phyloP scores from a whole-genome alignment of 495 filamentous ascomycete species.

The Parathielavia appendiculata region DNA sequence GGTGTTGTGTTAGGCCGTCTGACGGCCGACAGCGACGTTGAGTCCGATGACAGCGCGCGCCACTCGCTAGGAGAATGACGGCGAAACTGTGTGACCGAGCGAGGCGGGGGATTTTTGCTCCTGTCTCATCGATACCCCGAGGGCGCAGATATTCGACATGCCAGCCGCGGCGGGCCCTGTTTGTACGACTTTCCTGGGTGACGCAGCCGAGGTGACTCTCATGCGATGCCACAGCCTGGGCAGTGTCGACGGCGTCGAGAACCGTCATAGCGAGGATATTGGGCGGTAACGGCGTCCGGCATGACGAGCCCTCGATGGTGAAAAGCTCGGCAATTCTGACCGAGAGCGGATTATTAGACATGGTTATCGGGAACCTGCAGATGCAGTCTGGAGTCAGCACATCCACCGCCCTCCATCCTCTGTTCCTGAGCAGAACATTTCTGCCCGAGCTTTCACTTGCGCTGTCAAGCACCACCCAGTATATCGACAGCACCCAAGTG shows the following conservation, averaged over 20 bases:
- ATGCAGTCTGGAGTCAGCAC: background rate
- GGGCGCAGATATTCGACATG: background rate
- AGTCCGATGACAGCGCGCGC: background rate
- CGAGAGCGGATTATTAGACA: background rate
- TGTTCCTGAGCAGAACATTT: background rate
- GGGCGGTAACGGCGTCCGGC: background rate
- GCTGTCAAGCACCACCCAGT: background rate
- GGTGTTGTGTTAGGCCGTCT: constrained; percentile 3
- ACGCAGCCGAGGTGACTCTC: background rate
- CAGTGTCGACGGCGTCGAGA: background rate
- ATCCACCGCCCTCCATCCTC: background rate
- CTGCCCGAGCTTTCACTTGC: background rate
- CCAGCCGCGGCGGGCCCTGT: background rate
- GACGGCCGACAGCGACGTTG: background rate
- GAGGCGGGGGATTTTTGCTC: constrained; percentile 8
- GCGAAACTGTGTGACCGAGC: constrained; percentile 5
- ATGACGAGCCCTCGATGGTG: background rate
- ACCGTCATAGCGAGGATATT: background rate
- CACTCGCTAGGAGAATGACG: background rate
- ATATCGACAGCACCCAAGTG: background rate
- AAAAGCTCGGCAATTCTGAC: background rate
- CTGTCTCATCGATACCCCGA: background rate
- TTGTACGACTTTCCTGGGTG: background rate
- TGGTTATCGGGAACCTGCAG: constrained; percentile 9
- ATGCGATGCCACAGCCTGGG: background rate